Evolutionary conservation across 1,284 basidiomycete species (phyloP).

Genomic region (Laetiporus sulphureus): DNA sequence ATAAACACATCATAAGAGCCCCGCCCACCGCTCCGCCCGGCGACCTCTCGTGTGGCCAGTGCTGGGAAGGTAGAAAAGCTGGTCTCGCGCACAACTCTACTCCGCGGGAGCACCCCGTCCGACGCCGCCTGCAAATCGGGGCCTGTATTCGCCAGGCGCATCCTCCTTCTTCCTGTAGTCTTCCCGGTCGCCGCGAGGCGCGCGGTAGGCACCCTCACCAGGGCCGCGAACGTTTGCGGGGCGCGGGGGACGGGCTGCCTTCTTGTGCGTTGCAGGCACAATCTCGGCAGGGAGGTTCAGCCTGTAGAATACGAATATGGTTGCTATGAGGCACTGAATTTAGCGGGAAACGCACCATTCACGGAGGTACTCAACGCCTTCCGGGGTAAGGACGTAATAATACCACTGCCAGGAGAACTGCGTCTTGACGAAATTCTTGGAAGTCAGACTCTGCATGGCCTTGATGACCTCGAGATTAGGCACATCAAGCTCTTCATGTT

Average conservation of each 20-base stretch:
- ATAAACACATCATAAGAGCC: constrained; percentile 19
- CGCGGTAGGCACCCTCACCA: constrained; percentile 74
- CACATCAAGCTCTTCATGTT: constrained; percentile 96
- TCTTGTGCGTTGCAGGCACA: constrained; percentile 94
- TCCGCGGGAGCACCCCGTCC: constrained; percentile 79
- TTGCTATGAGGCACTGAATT: neutral
- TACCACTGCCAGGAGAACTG: constrained; percentile 97
- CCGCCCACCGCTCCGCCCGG: constrained; percentile 15
- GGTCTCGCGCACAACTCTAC: constrained; percentile 23
- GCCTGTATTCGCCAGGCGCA: constrained; percentile 77
- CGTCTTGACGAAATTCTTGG: constrained; percentile 94
- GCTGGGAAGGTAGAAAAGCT: constrained; percentile 2
- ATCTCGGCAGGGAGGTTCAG: constrained; percentile 91
- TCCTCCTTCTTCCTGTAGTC: constrained; percentile 87
- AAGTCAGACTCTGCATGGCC: constrained; percentile 97
- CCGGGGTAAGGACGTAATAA: constrained; percentile 92
- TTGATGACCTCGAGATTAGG: constrained; percentile 99
- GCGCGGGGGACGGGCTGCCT: constrained; percentile 72
- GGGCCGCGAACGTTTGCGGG: constrained; percentile 62
- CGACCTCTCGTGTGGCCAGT: constrained; percentile 12
- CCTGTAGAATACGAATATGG: constrained; percentile 36
- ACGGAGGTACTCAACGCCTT: constrained; percentile 92
- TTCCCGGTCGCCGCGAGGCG: constrained; percentile 84
- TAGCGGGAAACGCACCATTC: constrained; percentile 75
- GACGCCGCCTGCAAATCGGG: constrained; percentile 80